Conservation (phyloP, 169 alveolate genomes). For the Plasmodium chabaudi region DNA sequence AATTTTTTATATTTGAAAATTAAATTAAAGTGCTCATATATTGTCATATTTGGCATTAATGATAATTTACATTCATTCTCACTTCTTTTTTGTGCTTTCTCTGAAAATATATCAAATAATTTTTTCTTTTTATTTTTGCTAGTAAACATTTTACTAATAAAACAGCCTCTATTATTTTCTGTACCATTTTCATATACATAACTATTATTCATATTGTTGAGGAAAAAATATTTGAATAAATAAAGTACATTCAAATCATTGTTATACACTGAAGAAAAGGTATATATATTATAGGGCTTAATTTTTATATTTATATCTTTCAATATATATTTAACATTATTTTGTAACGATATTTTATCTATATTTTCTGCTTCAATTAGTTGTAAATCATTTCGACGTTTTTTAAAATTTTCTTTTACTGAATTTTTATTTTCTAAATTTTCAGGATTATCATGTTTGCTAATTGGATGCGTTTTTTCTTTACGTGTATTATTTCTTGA, state of each 20-base stretch:
- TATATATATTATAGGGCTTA: constrained; percentile 33
- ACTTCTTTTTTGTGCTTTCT: not conserved
- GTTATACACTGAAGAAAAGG: constrained; percentile 65
- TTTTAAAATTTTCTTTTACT: not conserved
- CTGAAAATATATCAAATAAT: not conserved
- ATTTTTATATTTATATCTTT: constrained; percentile 57
- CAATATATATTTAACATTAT: constrained; percentile 34
- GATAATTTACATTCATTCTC: constrained; percentile 27
- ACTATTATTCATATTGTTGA: constrained; percentile 9
- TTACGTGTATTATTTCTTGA: not conserved
- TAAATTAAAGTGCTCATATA: constrained; percentile 56
- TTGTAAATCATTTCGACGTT: not conserved
- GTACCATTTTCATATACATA: not conserved
- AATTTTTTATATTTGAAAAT: constrained; percentile 45
- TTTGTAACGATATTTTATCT: not conserved
- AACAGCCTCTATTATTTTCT: constrained; percentile 1
- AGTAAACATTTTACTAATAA: not conserved
- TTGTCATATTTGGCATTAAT: constrained; percentile 59
- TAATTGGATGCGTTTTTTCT: not conserved
- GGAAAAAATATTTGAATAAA: constrained; percentile 56
- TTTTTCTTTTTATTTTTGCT: not conserved
- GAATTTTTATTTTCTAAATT: not conserved
- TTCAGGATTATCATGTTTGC: not conserved
- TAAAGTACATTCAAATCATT: constrained; percentile 57
- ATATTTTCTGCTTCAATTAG: not conserved